Evolutionary conservation across 148 eudicot genomes (phyloP).

Genomic region (Chenopodium formosanum): DNA sequence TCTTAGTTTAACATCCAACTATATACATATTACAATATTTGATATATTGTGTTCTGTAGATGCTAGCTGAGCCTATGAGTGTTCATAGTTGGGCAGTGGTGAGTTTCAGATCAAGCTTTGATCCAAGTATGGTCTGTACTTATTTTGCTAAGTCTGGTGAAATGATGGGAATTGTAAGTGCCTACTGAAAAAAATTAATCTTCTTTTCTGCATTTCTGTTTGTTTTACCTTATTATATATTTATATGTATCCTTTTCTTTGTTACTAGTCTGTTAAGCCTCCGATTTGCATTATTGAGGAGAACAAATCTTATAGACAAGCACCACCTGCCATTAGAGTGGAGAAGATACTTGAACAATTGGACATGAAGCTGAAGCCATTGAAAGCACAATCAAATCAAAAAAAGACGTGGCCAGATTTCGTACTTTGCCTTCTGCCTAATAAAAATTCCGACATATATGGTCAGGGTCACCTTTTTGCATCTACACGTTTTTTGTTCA

Average conservation of each 20-base stretch:
- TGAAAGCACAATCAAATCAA: conserved; percentile 15
- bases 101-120: conserved; percentile 33
- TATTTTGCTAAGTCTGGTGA: conserved; percentile 27
- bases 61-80: background rate
- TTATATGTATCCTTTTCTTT: no score
- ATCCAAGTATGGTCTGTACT: conserved; percentile 9
- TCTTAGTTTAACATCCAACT: background rate
- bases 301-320: conserved; percentile 25
- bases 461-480: background rate
- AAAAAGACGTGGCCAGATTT: conserved; percentile 19
- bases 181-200: background rate
- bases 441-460: conserved; percentile 33
- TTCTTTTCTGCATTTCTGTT: background rate
- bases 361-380: background rate
- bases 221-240: background rate
- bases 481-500: background rate
- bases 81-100: conserved; percentile 31
- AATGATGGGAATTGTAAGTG: conserved; percentile 33
- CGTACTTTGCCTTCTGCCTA: conserved; percentile 33
- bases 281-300: conserved; percentile 33
- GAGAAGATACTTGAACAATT: conserved; percentile 36
- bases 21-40: background rate
- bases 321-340: conserved; percentile 40
- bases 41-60: background rate
- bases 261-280: conserved; percentile 1